Conservation (phyloP, 2,329 filamentous ascomycete species). For the Zymoseptoria crescenta region DNA sequence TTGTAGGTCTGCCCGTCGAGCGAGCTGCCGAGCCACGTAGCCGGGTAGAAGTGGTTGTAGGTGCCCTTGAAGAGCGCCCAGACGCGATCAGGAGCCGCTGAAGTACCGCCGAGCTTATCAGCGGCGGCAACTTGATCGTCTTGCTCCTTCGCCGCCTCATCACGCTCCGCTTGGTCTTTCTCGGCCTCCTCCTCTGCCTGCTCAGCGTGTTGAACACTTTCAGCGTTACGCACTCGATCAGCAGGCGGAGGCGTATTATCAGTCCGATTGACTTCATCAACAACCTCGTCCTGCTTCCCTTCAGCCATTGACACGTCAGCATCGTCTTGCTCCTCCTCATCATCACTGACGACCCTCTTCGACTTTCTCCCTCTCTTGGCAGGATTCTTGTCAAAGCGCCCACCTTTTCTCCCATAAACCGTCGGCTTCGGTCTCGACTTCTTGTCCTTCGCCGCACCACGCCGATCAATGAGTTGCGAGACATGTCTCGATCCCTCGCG, state of each 20-base stretch:
- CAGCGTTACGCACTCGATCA: conserved; percentile 1
- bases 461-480: conserved; percentile 21
- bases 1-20: conserved; percentile 36
- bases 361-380: conserved; percentile 1
- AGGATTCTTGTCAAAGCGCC: neutral
- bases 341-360: neutral
- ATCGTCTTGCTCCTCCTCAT: neutral
- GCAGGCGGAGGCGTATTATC: neutral
- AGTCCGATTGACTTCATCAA: neutral
- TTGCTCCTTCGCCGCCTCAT: neutral
- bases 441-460: neutral
- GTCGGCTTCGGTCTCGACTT: conserved; percentile 14
- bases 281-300: conserved; percentile 2
- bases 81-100: conserved; percentile 41
- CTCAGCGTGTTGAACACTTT: neutral
- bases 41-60: conserved; percentile 49
- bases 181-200: neutral
- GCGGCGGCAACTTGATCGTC: neutral
- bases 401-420: conserved; percentile 9
- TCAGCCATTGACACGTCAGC: neutral
- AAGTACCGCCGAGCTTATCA: neutral
- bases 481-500: conserved; percentile 30
- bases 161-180: neutral
- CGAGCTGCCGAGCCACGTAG: conserved; percentile 46
- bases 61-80: conserved; percentile 52